Evolutionary conservation across 768 basidiomycete species (phyloP), one percentile per base, ranked within the genome.

Genomic region (Zangia roseola): DNA sequence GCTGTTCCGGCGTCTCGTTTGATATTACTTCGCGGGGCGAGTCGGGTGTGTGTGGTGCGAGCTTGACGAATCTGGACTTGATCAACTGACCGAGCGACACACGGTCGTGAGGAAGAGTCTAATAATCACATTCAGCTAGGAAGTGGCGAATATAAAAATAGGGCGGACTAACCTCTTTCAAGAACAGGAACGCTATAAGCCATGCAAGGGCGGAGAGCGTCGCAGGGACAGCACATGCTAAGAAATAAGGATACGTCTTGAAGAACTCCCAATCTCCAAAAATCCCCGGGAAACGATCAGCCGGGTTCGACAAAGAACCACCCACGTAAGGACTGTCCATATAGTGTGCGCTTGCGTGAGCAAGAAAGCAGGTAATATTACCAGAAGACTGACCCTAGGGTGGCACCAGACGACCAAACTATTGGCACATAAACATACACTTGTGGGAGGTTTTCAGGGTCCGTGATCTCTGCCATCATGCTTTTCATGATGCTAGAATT

Each of bases 401-500:
- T 69, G 4, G 66, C 57, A 28, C 78, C 78, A 10, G 59, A 61
- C 20, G 71, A 69, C 78, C 79, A 80, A 7, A 75, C 67, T 8
- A 71, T 66, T 0, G 88, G 88, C 72, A 86, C 73, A 49, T 77
- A 85, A 0, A 83, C 80, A 67, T 84, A 88, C 6, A 83, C 86
- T 60, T 75, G 74, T 3, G 85, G 74, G 38, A 89, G 73, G 62
- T 88, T 88, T 0, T 83, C 81, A 0, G 78, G 66, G 55, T 90
- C 86, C 1, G 86, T 86, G 54, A 90, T 75, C 62, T 90, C 88
- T 6, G 77, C 80, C 67, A 87, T 73, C 74, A 84, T 83, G 54
- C 85, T 86, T 62, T 86, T 88, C 39, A 87, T 78, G 5, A 89
- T 80, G 1, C 86, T 84, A 40, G 83, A 77, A 50, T 88, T 80